These are phyloP conservation scores for Leptographium lundbergii DNA, from an alignment of 2,329 filamentous ascomycete genomes.

Conservation along the genomic window DNA sequence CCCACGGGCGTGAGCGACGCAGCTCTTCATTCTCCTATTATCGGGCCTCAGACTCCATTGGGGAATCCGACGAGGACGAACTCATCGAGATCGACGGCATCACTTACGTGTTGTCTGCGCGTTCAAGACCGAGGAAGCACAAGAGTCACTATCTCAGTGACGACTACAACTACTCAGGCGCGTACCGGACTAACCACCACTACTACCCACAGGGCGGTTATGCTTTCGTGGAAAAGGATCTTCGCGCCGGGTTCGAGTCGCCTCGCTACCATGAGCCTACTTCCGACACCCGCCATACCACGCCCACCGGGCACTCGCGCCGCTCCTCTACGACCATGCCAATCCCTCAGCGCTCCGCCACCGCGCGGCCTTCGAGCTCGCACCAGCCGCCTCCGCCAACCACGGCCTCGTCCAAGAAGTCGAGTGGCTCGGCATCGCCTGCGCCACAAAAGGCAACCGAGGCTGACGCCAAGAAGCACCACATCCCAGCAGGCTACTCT, in stretches of 20 bases:
- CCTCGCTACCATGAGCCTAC: conserved; percentile 23
- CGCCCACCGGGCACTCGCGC: conserved; percentile 25
- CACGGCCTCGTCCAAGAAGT: conserved; percentile 2
- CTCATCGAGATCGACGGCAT: conserved; percentile 38
- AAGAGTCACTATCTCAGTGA: conserved; percentile 22
- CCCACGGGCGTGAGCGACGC: conserved; percentile 39
- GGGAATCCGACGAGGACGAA: conserved; percentile 55
- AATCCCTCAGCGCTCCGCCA: conserved; percentile 38
- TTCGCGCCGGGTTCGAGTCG: conserved; percentile 26
- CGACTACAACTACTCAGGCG: conserved; percentile 29
- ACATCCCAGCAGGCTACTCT: conserved; percentile 81
- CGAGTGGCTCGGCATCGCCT: conserved; percentile 18
- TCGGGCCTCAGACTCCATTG: conserved; percentile 44
- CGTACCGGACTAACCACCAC: conserved; percentile 46
- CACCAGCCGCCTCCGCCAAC: conserved; percentile 24
- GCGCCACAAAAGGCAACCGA: conserved; percentile 37
- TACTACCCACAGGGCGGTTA: conserved; percentile 39
- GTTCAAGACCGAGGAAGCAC: conserved; percentile 33
- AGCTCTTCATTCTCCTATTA: conserved; percentile 42
- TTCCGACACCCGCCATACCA: conserved; percentile 19
- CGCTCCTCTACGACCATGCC: conserved; percentile 11
- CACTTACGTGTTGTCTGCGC: conserved; percentile 39
- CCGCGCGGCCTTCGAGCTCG: conserved; percentile 32
- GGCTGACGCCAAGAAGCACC: conserved; percentile 47
- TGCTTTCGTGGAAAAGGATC: conserved; percentile 20